Base-by-base conservation (phyloP, 805 yeast species). In the Monosporozyma servazzii region DNA sequence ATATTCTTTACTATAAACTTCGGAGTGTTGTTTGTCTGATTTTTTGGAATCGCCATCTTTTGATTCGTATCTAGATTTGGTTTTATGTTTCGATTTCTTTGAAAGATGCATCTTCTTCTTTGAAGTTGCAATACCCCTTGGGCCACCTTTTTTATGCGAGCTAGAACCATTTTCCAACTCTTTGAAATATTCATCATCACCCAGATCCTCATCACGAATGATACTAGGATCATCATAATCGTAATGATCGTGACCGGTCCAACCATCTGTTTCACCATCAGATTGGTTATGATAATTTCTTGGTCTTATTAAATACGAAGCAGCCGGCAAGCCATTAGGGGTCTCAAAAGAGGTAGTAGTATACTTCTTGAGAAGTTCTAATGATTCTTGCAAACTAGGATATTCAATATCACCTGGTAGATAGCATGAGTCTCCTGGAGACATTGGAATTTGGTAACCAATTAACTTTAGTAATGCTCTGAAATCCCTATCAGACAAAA, bases 121-220 rank as follows among this genome's bases (percentile, higher is more conserved):
- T 48, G 21, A 52, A 51, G 51, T 56, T 2, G 68, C 69, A 18
- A 57, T 39, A 21, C 67, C 70, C 44, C 54, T 64, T 9, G 51
- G 44, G 3, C 54, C 18, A 2, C 31, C 43, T 7, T 15, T 25
- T 6, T 33, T 45, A 13, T 40, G 44, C 8, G 20, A 10, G 13
- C 30, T 20, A 3, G 21, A 5, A 23, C 25, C 29, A 11, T 30
- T 43, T 18, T 59, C 58, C 6, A 67, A 47, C 5, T 56, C 64
- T 47, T 60, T 56, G 47, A 66, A 67, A 49, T 67, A 66, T 17
- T 56, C 58, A 46, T 59, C 58, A 47, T 64, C 60, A 30, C 54
- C 53, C 10, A 47, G 44, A 10, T 53, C 58, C 29, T 48, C 54
- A 49, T 57, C 62, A 23, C 53, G 39, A 1, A 61, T 51, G 43